Evolutionary conservation across 1,139 yeast genomes (phyloP).

Genomic region (Yamadazyma pseudoaaseri): DNA sequence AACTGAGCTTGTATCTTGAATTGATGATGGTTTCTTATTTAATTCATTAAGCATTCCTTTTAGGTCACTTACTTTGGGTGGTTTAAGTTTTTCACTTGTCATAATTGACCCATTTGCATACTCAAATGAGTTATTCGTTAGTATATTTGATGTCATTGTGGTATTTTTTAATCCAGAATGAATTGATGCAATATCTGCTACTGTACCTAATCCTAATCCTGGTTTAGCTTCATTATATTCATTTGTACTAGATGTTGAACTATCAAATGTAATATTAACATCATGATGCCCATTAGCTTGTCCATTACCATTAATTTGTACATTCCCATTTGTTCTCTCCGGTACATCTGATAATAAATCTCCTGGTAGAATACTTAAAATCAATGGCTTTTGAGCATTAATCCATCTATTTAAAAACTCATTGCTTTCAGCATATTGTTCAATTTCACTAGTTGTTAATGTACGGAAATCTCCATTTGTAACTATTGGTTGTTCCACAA

Average conservation of each 20-base stretch:
- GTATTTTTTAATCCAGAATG: slow-evolving; percentile 33
- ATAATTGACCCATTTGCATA: slow-evolving; percentile 23
- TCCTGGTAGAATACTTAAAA: slow-evolving; percentile 11
- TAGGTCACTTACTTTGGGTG: slow-evolving; percentile 48
- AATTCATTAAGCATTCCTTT: slow-evolving; percentile 29
- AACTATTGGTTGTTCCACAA: slow-evolving; percentile 7
- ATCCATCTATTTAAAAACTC: slow-evolving; percentile 33
- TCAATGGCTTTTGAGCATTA: slow-evolving; percentile 30
- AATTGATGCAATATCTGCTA: slow-evolving; percentile 42
- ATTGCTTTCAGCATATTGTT: slow-evolving; percentile 33
- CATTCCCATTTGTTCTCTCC: slow-evolving; percentile 10
- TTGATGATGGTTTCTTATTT: slow-evolving; percentile 12
- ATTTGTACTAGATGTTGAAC: slow-evolving; percentile 1
- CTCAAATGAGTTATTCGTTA: slow-evolving; percentile 13
- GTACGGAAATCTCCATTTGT: not conserved
- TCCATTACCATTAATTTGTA: not conserved
- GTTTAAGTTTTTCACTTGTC: slow-evolving; percentile 18
- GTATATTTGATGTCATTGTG: slow-evolving; percentile 7
- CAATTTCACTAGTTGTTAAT: slow-evolving; percentile 21
- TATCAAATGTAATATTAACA: slow-evolving; percentile 6
- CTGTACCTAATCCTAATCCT: slow-evolving; percentile 38
- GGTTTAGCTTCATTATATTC: slow-evolving; percentile 9
- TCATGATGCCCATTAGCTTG: slow-evolving; percentile 5
- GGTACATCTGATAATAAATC: slow-evolving; percentile 6
- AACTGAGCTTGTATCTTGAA: slow-evolving; percentile 7